These are phyloP conservation scores for Castanopsis chinensis DNA, from an alignment of 306 rosid species.

Conservation along the genomic window DNA sequence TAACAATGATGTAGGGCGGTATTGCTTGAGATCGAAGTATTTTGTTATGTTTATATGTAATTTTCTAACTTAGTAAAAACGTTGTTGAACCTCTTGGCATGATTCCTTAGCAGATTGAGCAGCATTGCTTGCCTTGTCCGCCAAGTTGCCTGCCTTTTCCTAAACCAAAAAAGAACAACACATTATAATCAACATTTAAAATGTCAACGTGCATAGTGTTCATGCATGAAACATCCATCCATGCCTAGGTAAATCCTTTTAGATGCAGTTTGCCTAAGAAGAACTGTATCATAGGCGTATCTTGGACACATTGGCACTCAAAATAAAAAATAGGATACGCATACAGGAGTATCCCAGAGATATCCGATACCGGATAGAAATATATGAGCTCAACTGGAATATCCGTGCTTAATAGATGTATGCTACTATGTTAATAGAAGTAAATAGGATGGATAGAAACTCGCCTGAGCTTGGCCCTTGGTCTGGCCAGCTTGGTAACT, in stretches of 20 bases:
- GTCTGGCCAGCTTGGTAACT: constrained; percentile 44
- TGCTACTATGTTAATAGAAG: background rate
- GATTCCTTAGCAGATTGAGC: constrained; percentile 44
- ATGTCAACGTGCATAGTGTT: too few species aligned
- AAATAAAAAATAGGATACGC: too few species aligned
- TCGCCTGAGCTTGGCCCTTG: constrained; percentile 42
- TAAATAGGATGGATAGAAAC: background rate
- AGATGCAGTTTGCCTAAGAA: background rate
- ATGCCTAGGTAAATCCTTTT: background rate
- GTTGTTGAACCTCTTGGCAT: constrained; percentile 35
- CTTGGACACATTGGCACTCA: too few species aligned
- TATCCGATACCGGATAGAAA: too few species aligned
- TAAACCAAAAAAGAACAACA: constrained; percentile 10
- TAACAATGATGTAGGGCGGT: background rate
- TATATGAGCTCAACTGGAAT: too few species aligned
- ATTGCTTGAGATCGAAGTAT: background rate
- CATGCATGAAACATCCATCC: background rate
- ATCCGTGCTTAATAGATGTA: background rate
- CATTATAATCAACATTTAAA: background rate
- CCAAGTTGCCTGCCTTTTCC: constrained; percentile 43
- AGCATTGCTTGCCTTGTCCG: constrained; percentile 34
- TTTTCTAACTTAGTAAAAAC: background rate
- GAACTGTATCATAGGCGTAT: too few species aligned
- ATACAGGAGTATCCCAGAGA: too few species aligned
- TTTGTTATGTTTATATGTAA: background rate